Base-by-base conservation (phyloP, 305 asterid species). In the Solanum aculeatissimum region DNA sequence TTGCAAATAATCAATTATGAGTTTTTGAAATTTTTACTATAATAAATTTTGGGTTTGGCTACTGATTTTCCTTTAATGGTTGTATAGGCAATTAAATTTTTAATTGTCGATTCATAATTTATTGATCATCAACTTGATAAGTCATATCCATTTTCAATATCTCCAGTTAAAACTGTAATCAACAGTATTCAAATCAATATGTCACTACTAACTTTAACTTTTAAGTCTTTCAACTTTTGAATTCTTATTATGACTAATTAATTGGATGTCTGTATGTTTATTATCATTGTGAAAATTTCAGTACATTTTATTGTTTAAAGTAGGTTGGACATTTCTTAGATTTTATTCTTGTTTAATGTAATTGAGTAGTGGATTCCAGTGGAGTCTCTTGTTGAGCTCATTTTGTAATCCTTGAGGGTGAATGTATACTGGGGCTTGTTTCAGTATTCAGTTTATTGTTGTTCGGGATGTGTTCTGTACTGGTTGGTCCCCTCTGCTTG, bases 281-380 rank as follows among this genome's bases (percentile, higher is more conserved):
- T 23, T 6, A 23, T 23, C 18, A 23, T 1, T 11, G 9, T 1
- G 2, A 11, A 60, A 60, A 10, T 23, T 23, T 60, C 4, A 4
- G 0, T 10, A 58, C 15, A 4, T n/a, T 5, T n/a, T n/a, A n/a
- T 21, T 9, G 10, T 40, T 1, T 10, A 0, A 21, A 21, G 15
- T 12, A 1, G 15, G 15, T 9, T 25, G 3, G 4, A n/a, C 15
- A 4, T 1, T 60, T 35, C 2, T 21, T 0, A 21, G 0, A 2
- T 7, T 65, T 14, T 15, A 0, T 7, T 29, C 6, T 25, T 7
- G 40, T 11, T 35, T 0, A 29, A 6, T 25, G 40, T 65, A 15
- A 15, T 29, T 15, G 13, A 63, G 0, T 27, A 7, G 21, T 7
- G 43, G 43, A 65, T 65, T 7, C 15, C 3, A 14, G 15, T 29